These are phyloP conservation scores for Chaetomium strumarium DNA, from an alignment of 2,329 filamentous ascomycete species.

Conservation along the genomic window DNA sequence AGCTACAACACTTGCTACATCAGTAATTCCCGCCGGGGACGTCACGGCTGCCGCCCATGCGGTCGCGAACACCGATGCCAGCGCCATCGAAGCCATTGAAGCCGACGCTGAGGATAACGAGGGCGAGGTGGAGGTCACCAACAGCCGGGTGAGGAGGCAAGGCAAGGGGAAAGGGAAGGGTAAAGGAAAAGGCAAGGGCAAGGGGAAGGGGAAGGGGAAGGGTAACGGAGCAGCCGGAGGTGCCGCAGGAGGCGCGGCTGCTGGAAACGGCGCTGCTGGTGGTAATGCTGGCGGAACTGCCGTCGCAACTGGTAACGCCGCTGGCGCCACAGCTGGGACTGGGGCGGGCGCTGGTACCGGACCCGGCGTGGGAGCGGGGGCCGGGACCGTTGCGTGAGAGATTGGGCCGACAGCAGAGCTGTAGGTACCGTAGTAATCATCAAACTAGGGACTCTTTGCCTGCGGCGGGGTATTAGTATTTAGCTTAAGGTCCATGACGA, in stretches of 20 bases:
- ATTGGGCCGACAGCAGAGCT: no score
- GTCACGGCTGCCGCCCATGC: background rate
- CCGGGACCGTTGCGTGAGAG: background rate
- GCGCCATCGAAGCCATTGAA: background rate
- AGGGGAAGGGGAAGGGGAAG: constrained; percentile 4
- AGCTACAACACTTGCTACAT: constrained; percentile 1
- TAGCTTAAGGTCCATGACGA: no score
- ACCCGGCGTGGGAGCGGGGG: background rate
- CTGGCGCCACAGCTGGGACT: background rate
- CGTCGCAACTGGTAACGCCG: background rate
- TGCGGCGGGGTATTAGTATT: no score
- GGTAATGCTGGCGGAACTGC: background rate
- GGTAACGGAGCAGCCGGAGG: background rate
- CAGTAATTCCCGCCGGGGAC: constrained; percentile 2
- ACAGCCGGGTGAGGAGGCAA: background rate
- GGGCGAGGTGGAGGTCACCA: background rate
- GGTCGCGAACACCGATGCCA: background rate
- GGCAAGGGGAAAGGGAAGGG: constrained; percentile 1
- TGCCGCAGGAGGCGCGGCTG: background rate
- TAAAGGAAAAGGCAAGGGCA: background rate
- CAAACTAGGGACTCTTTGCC: no score
- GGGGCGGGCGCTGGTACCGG: background rate
- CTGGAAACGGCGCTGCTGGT: background rate
- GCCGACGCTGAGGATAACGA: background rate
- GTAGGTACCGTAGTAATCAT: no score